A percentile compares a stretch with the other conserved stretches of the same genome.
Conservation (phyloP, 2,329 filamentous ascomycete species). For the Penicillium expansum region DNA sequence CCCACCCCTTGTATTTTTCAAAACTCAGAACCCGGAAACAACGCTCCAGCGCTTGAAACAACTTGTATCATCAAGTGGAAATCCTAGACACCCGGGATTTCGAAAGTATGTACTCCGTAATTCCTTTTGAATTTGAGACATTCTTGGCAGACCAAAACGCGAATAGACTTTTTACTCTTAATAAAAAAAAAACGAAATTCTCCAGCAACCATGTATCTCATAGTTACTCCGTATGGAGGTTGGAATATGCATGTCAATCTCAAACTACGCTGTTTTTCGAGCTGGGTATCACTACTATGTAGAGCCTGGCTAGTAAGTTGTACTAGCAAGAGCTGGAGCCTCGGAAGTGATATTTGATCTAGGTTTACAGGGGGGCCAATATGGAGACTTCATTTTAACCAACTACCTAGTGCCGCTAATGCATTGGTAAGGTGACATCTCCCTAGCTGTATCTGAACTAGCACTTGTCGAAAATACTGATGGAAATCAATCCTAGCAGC, state of each 20-base stretch:
- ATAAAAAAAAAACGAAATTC: neutral
- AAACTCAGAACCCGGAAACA: neutral
- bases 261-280: neutral
- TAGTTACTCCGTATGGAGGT: neutral
- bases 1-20: neutral
- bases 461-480: neutral
- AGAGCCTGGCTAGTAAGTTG: too few species aligned
- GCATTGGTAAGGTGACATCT: neutral
- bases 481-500: neutral
- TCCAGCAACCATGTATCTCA: neutral
- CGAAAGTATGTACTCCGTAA: too few species aligned
- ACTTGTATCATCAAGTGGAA: neutral
- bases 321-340: neutral
- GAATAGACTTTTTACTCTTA: too few species aligned
- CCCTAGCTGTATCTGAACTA: neutral
- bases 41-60: neutral
- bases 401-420: neutral
- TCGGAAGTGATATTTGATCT: neutral
- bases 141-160: too few species aligned
- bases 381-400: too few species aligned
- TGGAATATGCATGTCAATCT: neutral
- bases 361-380: too few species aligned
- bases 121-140: neutral
- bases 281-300: neutral
- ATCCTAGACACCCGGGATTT: too few species aligned